Evolutionary conservation across 1,284 basidiomycete genomes (phyloP).

Genomic region (Puccinia triticina): DNA sequence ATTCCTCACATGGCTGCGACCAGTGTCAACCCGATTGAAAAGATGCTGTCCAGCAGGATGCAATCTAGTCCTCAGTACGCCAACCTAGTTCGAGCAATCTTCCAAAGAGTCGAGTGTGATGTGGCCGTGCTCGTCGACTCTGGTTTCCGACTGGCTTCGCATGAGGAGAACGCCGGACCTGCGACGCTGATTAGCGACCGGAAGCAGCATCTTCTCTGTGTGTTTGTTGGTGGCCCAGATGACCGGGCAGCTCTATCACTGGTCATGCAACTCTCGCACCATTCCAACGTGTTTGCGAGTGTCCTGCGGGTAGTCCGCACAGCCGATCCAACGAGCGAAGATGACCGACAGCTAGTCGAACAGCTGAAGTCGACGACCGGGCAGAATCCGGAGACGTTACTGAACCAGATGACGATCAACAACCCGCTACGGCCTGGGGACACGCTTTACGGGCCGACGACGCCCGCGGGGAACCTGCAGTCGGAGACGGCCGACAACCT

Average conservation of each 20-base stretch:
- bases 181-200: slow-evolving; percentile 52
- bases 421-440: slow-evolving; percentile 18
- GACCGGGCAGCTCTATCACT: slow-evolving; percentile 80
- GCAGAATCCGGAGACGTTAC: slow-evolving; percentile 29
- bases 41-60: slow-evolving; percentile 61
- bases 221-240: slow-evolving; percentile 90
- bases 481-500: slow-evolving; percentile 49
- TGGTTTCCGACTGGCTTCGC: slow-evolving; percentile 60
- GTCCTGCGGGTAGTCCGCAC: slow-evolving; percentile 67
- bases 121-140: slow-evolving; percentile 80
- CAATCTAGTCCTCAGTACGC: slow-evolving; percentile 60
- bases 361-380: slow-evolving; percentile 58
- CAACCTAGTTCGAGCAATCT: slow-evolving; percentile 76
- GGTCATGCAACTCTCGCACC: slow-evolving; percentile 73
- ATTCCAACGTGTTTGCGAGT: slow-evolving; percentile 70
- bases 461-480: slow-evolving; percentile 14
- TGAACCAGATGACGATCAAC: slow-evolving; percentile 47
- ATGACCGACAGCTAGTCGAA: slow-evolving; percentile 60
- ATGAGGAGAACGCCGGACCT: slow-evolving; percentile 53
- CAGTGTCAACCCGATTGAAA: slow-evolving; percentile 60
- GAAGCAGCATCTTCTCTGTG: slow-evolving; percentile 74
- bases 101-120: slow-evolving; percentile 65
- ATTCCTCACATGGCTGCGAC: slow-evolving; percentile 56
- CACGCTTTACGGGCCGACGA: slow-evolving; percentile 28
- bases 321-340: slow-evolving; percentile 53